Evolutionary conservation across 208 protist species (phyloP).

Genomic region (Leishmania guyanensis): DNA sequence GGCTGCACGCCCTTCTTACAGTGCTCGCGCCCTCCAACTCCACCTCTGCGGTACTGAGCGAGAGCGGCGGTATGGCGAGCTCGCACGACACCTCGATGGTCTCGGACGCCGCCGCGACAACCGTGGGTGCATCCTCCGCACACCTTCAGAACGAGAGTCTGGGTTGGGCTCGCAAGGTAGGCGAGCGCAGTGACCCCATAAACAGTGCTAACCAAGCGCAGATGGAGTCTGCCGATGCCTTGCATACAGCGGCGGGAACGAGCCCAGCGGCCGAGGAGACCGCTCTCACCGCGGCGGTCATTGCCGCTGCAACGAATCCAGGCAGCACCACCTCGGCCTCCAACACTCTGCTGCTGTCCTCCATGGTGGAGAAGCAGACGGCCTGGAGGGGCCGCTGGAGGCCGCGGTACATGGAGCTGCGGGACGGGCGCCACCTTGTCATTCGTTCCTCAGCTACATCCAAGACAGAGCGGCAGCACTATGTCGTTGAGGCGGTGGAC

Average conservation of each 20-base stretch:
- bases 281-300: slow-evolving; percentile 17
- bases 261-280: slow-evolving; percentile 2
- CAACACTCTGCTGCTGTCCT: slow-evolving; percentile 32
- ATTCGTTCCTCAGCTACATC: slow-evolving; percentile 39
- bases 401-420: slow-evolving; percentile 58
- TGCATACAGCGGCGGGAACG: neutral
- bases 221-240: neutral
- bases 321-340: slow-evolving; percentile 2
- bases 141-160: slow-evolving; percentile 14
- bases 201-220: neutral
- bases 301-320: slow-evolving; percentile 1
- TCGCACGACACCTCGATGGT: slow-evolving; percentile 22
- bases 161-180: neutral
- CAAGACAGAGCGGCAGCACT: slow-evolving; percentile 43
- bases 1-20: slow-evolving; percentile 40
- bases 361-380: slow-evolving; percentile 62
- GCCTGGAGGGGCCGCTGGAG: slow-evolving; percentile 70
- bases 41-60: slow-evolving; percentile 20
- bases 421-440: slow-evolving; percentile 50
- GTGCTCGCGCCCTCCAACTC: slow-evolving; percentile 28
- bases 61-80: slow-evolving; percentile 16
- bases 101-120: neutral
- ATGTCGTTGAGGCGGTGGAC: slow-evolving; percentile 57
- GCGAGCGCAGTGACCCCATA: slow-evolving; percentile 1
- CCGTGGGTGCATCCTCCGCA: neutral